A percentile compares a stretch with the other conserved stretches of the same genome.
Evolutionary conservation across 106 monocot genomes (phyloP).

Genomic region (Apostasia shenzhenica): DNA sequence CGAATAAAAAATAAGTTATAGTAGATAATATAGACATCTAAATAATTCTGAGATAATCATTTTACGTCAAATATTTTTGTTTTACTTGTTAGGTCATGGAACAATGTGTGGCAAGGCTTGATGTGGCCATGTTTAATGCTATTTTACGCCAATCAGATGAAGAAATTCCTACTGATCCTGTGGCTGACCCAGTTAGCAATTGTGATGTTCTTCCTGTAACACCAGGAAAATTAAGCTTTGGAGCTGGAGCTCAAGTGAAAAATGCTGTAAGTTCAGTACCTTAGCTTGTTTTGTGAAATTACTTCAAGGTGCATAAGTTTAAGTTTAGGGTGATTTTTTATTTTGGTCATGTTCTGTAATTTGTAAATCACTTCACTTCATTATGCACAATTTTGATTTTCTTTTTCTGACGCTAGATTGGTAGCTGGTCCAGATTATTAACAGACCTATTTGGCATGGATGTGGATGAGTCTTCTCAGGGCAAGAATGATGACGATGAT

Average conservation of each 20-base stretch:
- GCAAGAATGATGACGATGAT: conserved; percentile 32
- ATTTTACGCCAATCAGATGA: conserved; percentile 79
- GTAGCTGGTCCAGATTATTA: conserved; percentile 86
- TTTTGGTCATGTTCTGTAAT: too few species aligned
- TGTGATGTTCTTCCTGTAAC: conserved; percentile 74
- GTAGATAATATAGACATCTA: too few species aligned
- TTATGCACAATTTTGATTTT: too few species aligned
- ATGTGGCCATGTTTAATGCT: conserved; percentile 97
- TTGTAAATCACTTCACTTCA: too few species aligned
- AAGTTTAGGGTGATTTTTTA: too few species aligned
- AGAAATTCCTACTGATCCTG: conserved; percentile 81
- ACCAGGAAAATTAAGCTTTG: conserved; percentile 66
- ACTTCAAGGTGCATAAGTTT: too few species aligned
- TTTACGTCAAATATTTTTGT: neutral
- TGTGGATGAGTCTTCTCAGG: conserved; percentile 29
- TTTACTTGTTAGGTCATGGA: conserved; percentile 75
- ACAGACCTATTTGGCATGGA: conserved; percentile 79
- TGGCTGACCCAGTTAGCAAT: conserved; percentile 87
- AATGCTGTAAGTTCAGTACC: conserved; percentile 63
- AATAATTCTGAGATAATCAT: too few species aligned
- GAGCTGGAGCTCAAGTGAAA: conserved; percentile 87
- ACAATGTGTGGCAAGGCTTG: conserved; percentile 83
- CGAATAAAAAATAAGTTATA: too few species aligned
- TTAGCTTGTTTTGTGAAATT: too few species aligned
- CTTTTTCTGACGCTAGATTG: conserved; percentile 48